Base-by-base conservation (phyloP, 768 basidiomycete genomes). In the Gloeophyllum trabeum region DNA sequence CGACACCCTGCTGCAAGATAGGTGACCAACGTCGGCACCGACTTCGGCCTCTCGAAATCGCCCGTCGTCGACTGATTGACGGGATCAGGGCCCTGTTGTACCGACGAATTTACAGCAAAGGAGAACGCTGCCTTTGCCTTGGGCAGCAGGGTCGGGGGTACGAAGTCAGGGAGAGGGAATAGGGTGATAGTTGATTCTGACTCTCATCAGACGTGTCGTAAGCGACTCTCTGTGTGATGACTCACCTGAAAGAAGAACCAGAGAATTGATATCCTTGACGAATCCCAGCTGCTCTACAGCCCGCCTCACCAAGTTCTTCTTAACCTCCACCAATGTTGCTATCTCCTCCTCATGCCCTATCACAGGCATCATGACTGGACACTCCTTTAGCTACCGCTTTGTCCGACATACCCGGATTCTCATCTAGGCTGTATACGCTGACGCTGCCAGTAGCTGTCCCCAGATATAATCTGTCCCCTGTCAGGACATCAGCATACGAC, bases 211-310 rank as follows among this genome's bases (percentile, higher is more conserved):
- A 25, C 34, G 7, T 4, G 30, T 53, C 38, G 35, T 35, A 40
- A 35, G 24, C 37, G 40, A 24, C 5, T 13, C 21, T 24, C 4
- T 28, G 34, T 12, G 14, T 12, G 23, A 22, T 34, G 30, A 51
- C 71, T 45, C 54, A 90, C 93, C 93, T 20, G 88, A 85, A 3
- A 98, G 71, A 4, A 86, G 67, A 2, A 89, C 79, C 19, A 99
- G 65, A 3, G 87, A 84, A 51, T 89, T 82, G n/a, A 87, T 73
- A 50, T 90, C 86, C 47, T 80, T 80, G 48, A 97, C 71, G 41
- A 80, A 83, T 0, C 81, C 88, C 2, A 99, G 65, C 54, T 93
- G 90, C 43, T 98, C 94, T 34, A 99, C 84, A 12, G 85, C 67
- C 53, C 71, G 76, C 49, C 75, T 65, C 21, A 76, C 68, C 24